Evolutionary conservation across 768 basidiomycete genomes (phyloP).

Genomic region (Rubroboletus pulcherrimus): DNA sequence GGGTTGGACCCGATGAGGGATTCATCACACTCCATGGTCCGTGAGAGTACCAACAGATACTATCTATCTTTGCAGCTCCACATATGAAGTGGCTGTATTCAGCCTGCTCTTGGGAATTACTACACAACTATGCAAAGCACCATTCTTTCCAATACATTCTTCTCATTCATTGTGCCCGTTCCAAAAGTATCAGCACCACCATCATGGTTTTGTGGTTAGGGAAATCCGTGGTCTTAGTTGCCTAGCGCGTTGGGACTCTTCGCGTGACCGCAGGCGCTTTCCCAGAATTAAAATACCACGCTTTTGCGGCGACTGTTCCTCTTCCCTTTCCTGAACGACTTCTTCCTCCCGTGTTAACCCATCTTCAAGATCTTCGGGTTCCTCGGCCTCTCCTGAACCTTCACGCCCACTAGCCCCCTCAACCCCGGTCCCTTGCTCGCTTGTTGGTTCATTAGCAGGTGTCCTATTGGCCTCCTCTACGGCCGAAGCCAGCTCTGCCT

Average conservation of each 20-base stretch:
- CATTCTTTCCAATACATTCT: neutral
- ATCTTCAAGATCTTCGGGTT: slow-evolving; percentile 9
- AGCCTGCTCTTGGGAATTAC: neutral
- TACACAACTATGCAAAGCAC: neutral
- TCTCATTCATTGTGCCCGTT: neutral
- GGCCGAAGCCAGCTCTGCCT: slow-evolving; percentile 18
- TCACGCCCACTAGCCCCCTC: neutral
- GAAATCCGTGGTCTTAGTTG: slow-evolving; percentile 14
- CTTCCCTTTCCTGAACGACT: neutral
- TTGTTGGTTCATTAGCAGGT: neutral
- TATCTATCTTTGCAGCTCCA: slow-evolving; percentile 4
- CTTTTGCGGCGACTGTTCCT: neutral
- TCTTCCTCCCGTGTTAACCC: slow-evolving; percentile 9
- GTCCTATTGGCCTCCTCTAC: slow-evolving; percentile 5
- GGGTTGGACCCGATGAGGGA: slow-evolving; percentile 32
- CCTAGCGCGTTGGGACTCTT: slow-evolving; percentile 9
- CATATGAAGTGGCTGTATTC: neutral
- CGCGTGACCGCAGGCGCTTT: slow-evolving; percentile 21
- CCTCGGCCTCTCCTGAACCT: slow-evolving; percentile 11
- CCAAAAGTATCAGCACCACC: neutral
- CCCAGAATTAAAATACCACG: neutral
- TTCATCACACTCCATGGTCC: slow-evolving; percentile 32
- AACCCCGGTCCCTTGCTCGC: neutral
- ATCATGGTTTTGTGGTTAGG: neutral
- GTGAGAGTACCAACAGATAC: slow-evolving; percentile 6